Evolutionary conservation across 2,329 filamentous ascomycete species (phyloP).

Genomic region (Dendrostoma leiphaemia): DNA sequence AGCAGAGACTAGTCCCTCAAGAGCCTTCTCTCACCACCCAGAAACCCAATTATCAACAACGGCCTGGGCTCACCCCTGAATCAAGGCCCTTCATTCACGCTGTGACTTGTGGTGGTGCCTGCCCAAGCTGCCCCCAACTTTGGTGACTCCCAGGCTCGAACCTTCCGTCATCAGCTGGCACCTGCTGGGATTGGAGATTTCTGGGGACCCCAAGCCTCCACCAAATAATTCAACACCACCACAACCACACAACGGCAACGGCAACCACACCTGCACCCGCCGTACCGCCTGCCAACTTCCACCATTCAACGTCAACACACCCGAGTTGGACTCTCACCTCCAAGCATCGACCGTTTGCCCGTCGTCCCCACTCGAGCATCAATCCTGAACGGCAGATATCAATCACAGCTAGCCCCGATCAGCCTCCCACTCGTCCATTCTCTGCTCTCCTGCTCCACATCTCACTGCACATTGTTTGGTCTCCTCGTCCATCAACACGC

Average conservation of each 20-base stretch:
- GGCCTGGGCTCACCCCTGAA: background rate
- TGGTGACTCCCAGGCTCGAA: background rate
- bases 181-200: background rate
- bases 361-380: background rate
- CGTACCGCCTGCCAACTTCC: background rate
- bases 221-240: background rate
- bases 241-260: background rate
- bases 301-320: background rate
- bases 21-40: background rate
- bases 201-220: background rate
- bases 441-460: background rate
- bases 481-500: constrained; percentile 23
- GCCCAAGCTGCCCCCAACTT: too few relatives aligned
- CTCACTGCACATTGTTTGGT: background rate
- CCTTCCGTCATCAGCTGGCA: constrained; percentile 3
- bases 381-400: background rate
- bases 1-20: too few relatives aligned
- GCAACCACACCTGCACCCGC: background rate
- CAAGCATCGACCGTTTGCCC: constrained; percentile 17
- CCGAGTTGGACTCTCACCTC: background rate
- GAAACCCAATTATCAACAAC: background rate
- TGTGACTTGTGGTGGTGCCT: background rate
- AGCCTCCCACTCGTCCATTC: constrained; percentile 1
- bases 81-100: background rate
- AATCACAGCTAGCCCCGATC: constrained; percentile 1